Evolutionary conservation across 441 rosid species (phyloP).

Genomic region (Isatis lusitanica): DNA sequence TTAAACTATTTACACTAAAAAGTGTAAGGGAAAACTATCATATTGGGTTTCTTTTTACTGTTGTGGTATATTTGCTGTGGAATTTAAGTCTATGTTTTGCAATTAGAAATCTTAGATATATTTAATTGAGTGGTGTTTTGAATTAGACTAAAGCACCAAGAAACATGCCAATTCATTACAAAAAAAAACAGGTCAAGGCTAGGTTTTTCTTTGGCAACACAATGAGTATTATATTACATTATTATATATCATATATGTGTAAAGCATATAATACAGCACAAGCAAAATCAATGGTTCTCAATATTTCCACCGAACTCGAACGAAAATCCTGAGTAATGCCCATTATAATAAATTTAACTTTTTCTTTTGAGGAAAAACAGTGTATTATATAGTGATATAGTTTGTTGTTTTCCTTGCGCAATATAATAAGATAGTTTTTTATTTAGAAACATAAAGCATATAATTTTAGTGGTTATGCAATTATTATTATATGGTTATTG

Average conservation of each 20-base stretch:
- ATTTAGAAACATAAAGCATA: background rate
- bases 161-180: slow-evolving; percentile 31
- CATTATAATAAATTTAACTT: background rate
- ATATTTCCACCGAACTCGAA: slow-evolving; percentile 23
- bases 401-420: background rate
- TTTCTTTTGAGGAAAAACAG: background rate
- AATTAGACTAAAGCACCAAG: slow-evolving; percentile 12
- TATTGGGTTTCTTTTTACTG: background rate
- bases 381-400: background rate
- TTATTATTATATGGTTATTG: background rate
- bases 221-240: slow-evolving; percentile 14
- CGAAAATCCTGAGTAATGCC: background rate
- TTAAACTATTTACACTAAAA: background rate
- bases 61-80: background rate
- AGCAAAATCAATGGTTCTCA: slow-evolving; percentile 19
- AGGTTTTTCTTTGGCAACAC: slow-evolving; percentile 26
- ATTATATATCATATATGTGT: slow-evolving; percentile 25
- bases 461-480: background rate
- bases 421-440: background rate
- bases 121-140: slow-evolving; percentile 12
- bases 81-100: background rate
- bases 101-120: background rate
- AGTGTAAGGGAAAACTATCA: background rate
- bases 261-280: slow-evolving; percentile 37
- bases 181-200: slow-evolving; percentile 28